Evolutionary conservation across 805 yeast species (phyloP).

Genomic region (Hanseniaspora valbyensis): DNA sequence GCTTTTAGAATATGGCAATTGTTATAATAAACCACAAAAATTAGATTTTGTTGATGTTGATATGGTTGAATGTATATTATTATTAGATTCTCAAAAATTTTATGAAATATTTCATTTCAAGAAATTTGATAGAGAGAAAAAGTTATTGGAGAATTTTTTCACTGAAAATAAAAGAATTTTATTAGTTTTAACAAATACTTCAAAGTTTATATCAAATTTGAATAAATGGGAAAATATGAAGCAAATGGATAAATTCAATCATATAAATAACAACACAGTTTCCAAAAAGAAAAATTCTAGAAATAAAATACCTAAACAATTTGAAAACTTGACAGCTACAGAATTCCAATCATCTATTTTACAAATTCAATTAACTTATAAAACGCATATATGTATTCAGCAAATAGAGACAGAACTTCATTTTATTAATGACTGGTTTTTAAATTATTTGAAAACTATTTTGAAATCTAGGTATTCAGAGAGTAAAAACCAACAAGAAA

Average conservation of each 20-base stretch:
- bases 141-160: neutral
- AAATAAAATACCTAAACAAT: constrained; percentile 2
- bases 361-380: constrained; percentile 2
- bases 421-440: constrained; percentile 14
- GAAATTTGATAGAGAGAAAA: neutral
- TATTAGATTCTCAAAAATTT: constrained; percentile 3
- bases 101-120: constrained; percentile 6
- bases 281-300: neutral
- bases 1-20: neutral
- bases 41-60: constrained; percentile 15
- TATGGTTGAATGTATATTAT: constrained; percentile 5
- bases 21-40: neutral
- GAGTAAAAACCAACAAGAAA: neutral
- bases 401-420: constrained; percentile 9
- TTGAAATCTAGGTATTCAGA: constrained; percentile 1
- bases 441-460: constrained; percentile 11
- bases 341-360: neutral
- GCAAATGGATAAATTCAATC: neutral
- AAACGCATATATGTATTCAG: constrained; percentile 2
- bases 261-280: neutral
- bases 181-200: neutral
- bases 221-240: constrained; percentile 8
- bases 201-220: constrained; percentile 5
- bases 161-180: neutral
- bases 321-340: neutral